Evolutionary conservation across 106 monocot genomes (phyloP).

Genomic region (Acorus calamus): DNA sequence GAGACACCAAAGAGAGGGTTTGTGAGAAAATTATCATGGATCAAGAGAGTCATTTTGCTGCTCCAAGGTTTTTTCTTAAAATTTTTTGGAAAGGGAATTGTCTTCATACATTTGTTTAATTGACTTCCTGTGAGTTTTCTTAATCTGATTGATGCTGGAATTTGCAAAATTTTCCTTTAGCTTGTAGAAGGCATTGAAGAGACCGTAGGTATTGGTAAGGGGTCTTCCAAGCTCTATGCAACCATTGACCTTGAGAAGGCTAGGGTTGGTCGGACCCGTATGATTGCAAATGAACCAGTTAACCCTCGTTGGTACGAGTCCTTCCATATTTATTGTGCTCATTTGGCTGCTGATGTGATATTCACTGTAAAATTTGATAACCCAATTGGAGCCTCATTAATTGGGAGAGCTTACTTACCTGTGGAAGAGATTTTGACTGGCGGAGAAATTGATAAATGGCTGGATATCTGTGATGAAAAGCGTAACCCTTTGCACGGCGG

Average conservation of each 20-base stretch:
- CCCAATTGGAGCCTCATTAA: constrained; percentile 36
- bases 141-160: background rate
- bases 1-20: too few species aligned
- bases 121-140: background rate
- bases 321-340: constrained; percentile 75
- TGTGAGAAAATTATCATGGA: too few species aligned
- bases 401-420: constrained; percentile 66
- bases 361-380: constrained; percentile 55
- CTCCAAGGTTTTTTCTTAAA: too few species aligned
- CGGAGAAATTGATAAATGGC: constrained; percentile 53
- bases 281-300: constrained; percentile 32
- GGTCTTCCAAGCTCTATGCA: constrained; percentile 35
- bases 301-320: constrained; percentile 63
- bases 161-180: constrained; percentile 15
- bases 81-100: too few species aligned
- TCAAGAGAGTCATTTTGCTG: too few species aligned
- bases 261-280: constrained; percentile 63
- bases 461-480: constrained; percentile 40
- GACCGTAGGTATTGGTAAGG: constrained; percentile 29
- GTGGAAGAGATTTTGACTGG: constrained; percentile 35
- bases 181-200: constrained; percentile 42
- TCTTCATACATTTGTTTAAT: background rate
- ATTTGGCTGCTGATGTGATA: constrained; percentile 37
- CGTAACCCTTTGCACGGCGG: constrained; percentile 27
- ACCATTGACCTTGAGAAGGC: constrained; percentile 70